Base-by-base conservation (phyloP, 2,329 filamentous ascomycete species). In the Xylariomycetidae sp. region DNA sequence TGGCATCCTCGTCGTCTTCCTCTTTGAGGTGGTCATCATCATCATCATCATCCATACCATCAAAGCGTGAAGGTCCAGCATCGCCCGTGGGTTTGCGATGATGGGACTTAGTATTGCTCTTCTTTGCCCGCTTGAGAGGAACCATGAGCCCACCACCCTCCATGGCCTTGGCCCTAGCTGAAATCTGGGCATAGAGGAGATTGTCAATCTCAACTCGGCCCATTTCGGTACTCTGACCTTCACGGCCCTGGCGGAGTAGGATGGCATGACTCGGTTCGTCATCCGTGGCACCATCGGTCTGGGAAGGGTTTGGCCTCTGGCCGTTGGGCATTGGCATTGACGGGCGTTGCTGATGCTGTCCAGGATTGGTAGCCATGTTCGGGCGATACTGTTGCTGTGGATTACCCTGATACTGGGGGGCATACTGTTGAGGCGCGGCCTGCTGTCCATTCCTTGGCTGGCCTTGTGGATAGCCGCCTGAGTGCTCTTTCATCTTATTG, bases 1-100 rank as follows among this genome's bases (percentile, higher is more conserved):
- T 98, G 2, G 90, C 92, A 58, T 98, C 89, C 46, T 95, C 90
- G 45, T 96, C 89, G 10, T 77, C 77, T 37, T 75, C 70, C 22
- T 77, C 71, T 22, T 49, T 50, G 13, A 50, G 16, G 8, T 8
- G n/a, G 27, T 75, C 77, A 27, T 79, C 77, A 15, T 78, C 77
- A 8, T 8, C 8, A 27, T 75, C 77, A 27, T 79, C 77, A 15
- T 78, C 77, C 25, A 70, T 68, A 4, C 82, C 84, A 47, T 90
- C 83, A 32, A 74, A 72, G 40, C 81, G 66, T 19, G 62, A 62
- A 6, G 66, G 52, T 6, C 62, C 62, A 19, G 52, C 55, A 11
- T 49, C 47, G 19, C 28, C 25, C 12, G 26, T 26, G 27, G 47
- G 48, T 26, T 16, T 39, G 40, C 38, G 41, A 35, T 39, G 38